These are phyloP conservation scores for Trypethelium eluteriae DNA, from an alignment of 495 filamentous ascomycete genomes.

Conservation along the genomic window DNA sequence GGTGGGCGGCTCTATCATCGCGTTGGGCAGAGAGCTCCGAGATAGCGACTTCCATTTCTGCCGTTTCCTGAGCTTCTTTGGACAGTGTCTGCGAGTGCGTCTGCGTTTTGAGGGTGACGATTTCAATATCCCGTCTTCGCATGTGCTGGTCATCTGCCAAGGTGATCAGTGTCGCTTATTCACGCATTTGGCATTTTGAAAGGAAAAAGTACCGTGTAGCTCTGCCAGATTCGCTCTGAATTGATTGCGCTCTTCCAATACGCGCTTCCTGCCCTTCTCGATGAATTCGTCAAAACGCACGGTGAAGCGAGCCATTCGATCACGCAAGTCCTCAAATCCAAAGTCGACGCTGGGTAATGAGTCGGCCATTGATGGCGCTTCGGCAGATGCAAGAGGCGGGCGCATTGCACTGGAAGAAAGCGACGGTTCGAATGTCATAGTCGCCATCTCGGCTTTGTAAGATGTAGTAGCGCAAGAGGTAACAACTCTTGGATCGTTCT, in stretches of 20 bases:
- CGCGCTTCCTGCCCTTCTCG: conserved; percentile 75
- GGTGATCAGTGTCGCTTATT: conserved; percentile 23
- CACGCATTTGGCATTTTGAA: not conserved
- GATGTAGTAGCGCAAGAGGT: too few species aligned
- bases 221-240: conserved; percentile 87
- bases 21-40: conserved; percentile 63
- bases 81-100: conserved; percentile 71
- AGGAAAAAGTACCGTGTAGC: conserved; percentile 59
- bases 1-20: conserved; percentile 62
- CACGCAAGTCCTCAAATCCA: conserved; percentile 90
- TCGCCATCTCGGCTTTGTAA: conserved; percentile 55
- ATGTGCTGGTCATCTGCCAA: conserved; percentile 76
- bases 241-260: conserved; percentile 86
- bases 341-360: conserved; percentile 86
- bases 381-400: conserved; percentile 35
- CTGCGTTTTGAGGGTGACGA: conserved; percentile 65
- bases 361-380: conserved; percentile 63
- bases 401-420: conserved; percentile 32
- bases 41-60: conserved; percentile 80
- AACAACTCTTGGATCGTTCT: too few species aligned
- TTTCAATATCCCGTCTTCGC: conserved; percentile 80
- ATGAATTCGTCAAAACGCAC: conserved; percentile 89
- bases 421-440: conserved; percentile 23
- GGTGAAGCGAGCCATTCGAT: conserved; percentile 90
- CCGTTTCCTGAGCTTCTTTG: conserved; percentile 79